Percentiles rank a stretch among this genome's conserved stretches.
Conservation (phyloP, 2,329 filamentous ascomycete genomes). For the Dactylellina sp. region DNA sequence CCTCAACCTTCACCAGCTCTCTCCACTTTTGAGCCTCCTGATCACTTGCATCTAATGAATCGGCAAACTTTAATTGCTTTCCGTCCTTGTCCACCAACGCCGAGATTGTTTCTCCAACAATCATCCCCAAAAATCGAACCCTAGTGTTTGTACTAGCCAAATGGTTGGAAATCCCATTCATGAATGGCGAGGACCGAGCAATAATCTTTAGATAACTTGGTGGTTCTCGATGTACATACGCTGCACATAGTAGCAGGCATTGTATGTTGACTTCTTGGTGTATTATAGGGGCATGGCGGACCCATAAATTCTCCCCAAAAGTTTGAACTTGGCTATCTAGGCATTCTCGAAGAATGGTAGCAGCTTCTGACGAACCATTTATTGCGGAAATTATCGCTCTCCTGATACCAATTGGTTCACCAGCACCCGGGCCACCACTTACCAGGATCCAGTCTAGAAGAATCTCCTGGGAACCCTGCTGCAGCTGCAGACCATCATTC, state of each 20-base stretch:
- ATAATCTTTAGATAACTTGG: conserved; percentile 76
- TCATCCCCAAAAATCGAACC: conserved; percentile 86
- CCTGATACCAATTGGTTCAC: conserved; percentile 74
- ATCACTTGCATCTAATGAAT: conserved; percentile 80
- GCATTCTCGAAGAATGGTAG: conserved; percentile 42
- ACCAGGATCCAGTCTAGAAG: conserved; percentile 75
- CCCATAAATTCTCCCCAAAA: conserved; percentile 88
- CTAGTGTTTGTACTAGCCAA: conserved; percentile 79
- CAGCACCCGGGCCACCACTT: conserved; percentile 74
- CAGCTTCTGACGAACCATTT: conserved; percentile 66
- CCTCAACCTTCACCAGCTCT: conserved; percentile 72
- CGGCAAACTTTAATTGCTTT: conserved; percentile 82
- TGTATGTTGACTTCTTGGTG: conserved; percentile 91
- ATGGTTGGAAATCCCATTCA: conserved; percentile 85
- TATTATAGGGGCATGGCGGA: conserved; percentile 83
- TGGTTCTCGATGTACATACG: conserved; percentile 76
- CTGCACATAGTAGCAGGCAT: conserved; percentile 79
- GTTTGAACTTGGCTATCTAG: conserved; percentile 45
- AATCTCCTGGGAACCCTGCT: conserved; percentile 66
- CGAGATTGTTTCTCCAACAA: conserved; percentile 80
- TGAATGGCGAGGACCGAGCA: conserved; percentile 77
- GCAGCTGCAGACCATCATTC: conserved; percentile 38
- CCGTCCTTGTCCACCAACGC: conserved; percentile 71
- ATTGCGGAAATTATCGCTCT: conserved; percentile 74
- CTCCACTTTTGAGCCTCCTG: conserved; percentile 82